These are phyloP conservation scores for Fusarium albosuccineum DNA, from an alignment of 2,329 filamentous ascomycete genomes.

Conservation along the genomic window DNA sequence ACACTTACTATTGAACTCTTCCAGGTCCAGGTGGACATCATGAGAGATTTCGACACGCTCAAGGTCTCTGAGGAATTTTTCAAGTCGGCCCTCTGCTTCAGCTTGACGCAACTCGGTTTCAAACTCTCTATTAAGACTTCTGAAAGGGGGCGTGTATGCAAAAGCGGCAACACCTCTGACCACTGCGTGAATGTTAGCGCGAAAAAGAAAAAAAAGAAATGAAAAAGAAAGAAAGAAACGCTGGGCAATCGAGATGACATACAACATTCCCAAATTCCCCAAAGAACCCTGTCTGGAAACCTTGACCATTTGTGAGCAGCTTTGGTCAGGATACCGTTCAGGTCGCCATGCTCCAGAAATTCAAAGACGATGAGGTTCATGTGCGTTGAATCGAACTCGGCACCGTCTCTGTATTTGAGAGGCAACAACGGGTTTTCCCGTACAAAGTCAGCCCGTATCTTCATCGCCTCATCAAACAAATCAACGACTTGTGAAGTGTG, in stretches of 20 bases:
- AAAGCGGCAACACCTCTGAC: constrained; percentile 45
- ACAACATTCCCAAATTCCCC: constrained; percentile 51
- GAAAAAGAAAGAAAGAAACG: not conserved
- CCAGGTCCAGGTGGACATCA: constrained; percentile 49
- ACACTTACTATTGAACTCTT: constrained; percentile 47
- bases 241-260: constrained; percentile 17
- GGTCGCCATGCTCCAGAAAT: constrained; percentile 42
- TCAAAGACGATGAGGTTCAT: constrained; percentile 44
- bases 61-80: constrained; percentile 13
- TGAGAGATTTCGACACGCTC: constrained; percentile 30
- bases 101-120: constrained; percentile 29
- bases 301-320: not conserved
- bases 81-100: not conserved
- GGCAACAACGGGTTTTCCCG: not conserved
- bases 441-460: constrained; percentile 17
- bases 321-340: constrained; percentile 35
- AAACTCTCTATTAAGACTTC: constrained; percentile 5
- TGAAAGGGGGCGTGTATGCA: constrained; percentile 42
- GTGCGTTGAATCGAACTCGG: not conserved
- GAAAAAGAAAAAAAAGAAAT: not conserved
- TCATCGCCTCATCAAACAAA: constrained; percentile 26
- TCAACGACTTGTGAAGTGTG: constrained; percentile 48
- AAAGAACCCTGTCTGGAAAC: constrained; percentile 42
- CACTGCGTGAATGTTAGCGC: constrained; percentile 40
- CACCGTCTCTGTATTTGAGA: constrained; percentile 1